Conservation (phyloP, 2,329 filamentous ascomycete genomes). For the Oidium heveae region DNA sequence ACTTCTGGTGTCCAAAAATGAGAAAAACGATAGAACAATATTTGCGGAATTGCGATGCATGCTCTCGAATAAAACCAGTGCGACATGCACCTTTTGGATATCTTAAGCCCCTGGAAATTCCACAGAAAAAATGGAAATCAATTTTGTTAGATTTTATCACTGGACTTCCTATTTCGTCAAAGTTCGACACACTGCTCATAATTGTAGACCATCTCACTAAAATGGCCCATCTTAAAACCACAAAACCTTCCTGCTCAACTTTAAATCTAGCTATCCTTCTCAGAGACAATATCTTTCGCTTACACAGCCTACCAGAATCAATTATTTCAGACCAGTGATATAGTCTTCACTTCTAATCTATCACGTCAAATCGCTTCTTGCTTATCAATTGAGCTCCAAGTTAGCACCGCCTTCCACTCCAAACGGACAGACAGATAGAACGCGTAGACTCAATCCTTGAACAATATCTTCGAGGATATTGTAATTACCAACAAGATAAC, state of each 20-base stretch:
- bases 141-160: background rate
- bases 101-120: background rate
- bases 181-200: background rate
- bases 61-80: background rate
- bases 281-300: background rate
- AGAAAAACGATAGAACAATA: background rate
- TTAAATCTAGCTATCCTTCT: background rate
- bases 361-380: background rate
- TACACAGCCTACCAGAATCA: background rate
- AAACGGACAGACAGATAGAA: conserved; percentile 2
- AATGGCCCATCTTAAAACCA: background rate
- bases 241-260: background rate
- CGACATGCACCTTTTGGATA: background rate
- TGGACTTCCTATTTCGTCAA: background rate
- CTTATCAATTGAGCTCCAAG: background rate
- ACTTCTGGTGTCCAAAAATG: background rate
- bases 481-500: conserved; percentile 3
- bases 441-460: conserved; percentile 2
- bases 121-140: background rate
- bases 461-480: conserved; percentile 2
- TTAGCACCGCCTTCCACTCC: conserved; percentile 2
- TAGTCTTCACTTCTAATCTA: background rate
- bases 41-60: background rate
- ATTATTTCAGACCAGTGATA: background rate
- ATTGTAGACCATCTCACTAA: background rate